Evolutionary conservation across 2,329 filamentous ascomycete genomes (phyloP).

Genomic region (Sclerotinia nivalis): DNA sequence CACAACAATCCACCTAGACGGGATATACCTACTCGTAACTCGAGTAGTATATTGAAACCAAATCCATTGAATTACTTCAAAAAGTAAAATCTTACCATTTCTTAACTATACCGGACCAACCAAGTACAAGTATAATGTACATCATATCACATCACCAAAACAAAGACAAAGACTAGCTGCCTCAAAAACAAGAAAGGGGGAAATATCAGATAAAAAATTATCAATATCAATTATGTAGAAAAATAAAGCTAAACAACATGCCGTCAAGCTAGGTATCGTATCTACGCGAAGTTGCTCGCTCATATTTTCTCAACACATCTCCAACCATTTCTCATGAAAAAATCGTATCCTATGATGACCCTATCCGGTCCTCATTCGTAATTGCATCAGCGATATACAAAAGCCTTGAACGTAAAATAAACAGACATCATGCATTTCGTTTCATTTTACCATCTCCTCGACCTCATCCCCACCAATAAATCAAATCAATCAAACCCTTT

Average conservation of each 20-base stretch:
- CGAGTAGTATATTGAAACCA: too few relatives aligned
- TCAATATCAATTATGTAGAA: constrained; percentile 10
- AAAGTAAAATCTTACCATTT: too few relatives aligned
- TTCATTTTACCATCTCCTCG: neutral
- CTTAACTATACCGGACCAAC: neutral
- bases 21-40: too few relatives aligned
- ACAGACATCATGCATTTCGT: constrained; percentile 12
- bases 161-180: neutral
- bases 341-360: neutral
- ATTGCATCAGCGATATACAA: constrained; percentile 7
- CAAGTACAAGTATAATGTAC: neutral
- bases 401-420: neutral
- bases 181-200: neutral
- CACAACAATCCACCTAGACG: too few relatives aligned
- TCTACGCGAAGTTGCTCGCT: constrained; percentile 2
- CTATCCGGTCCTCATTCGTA: neutral
- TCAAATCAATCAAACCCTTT: neutral
- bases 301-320: neutral
- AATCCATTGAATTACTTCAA: too few relatives aligned
- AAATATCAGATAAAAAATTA: neutral
- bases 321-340: neutral
- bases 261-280: neutral
- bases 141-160: too few relatives aligned
- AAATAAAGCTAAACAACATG: neutral
- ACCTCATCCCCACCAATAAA: neutral